Evolutionary conservation across 1,139 yeast genomes (phyloP).

Genomic region (Hemisphaericaspora subhashii): DNA sequence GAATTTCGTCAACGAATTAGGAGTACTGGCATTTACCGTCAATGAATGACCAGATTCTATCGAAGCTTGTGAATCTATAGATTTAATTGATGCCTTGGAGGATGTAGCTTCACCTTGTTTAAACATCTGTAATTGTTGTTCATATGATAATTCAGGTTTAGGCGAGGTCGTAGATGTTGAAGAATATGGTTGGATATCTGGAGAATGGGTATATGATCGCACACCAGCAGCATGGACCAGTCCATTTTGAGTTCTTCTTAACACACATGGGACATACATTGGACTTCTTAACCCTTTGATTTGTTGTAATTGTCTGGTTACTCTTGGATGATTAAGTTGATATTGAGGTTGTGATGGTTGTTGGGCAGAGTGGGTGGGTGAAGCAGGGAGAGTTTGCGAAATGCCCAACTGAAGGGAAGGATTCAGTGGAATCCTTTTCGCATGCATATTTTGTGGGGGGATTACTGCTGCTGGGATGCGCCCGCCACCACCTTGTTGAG

Average conservation of each 20-base stretch:
- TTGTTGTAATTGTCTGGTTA: slow-evolving; percentile 44
- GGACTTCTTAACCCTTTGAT: slow-evolving; percentile 79
- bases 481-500: slow-evolving; percentile 2
- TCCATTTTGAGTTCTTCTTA: slow-evolving; percentile 48
- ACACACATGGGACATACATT: slow-evolving; percentile 85
- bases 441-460: slow-evolving; percentile 27
- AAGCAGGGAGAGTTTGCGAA: slow-evolving; percentile 1
- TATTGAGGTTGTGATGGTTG: slow-evolving; percentile 8
- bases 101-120: slow-evolving; percentile 10
- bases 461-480: slow-evolving; percentile 26
- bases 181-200: slow-evolving; percentile 71
- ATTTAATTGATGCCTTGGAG: slow-evolving; percentile 32
- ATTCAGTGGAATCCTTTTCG: slow-evolving; percentile 15
- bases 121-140: slow-evolving; percentile 14
- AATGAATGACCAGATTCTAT: slow-evolving; percentile 27
- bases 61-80: slow-evolving; percentile 38
- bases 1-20: slow-evolving; percentile 7
- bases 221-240: slow-evolving; percentile 10
- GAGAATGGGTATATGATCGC: slow-evolving; percentile 29
- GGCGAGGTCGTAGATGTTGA: slow-evolving; percentile 47
- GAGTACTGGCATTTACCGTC: slow-evolving; percentile 12
- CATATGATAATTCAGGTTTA: slow-evolving; percentile 7
- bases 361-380: slow-evolving; percentile 2
- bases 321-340: slow-evolving; percentile 12
- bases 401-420: slow-evolving; percentile 6